A percentile compares a stretch with the other conserved stretches of the same genome.
These are phyloP conservation scores for Metarhizium rileyi DNA, from an alignment of 2,329 filamentous ascomycete species.

Conservation along the genomic window DNA sequence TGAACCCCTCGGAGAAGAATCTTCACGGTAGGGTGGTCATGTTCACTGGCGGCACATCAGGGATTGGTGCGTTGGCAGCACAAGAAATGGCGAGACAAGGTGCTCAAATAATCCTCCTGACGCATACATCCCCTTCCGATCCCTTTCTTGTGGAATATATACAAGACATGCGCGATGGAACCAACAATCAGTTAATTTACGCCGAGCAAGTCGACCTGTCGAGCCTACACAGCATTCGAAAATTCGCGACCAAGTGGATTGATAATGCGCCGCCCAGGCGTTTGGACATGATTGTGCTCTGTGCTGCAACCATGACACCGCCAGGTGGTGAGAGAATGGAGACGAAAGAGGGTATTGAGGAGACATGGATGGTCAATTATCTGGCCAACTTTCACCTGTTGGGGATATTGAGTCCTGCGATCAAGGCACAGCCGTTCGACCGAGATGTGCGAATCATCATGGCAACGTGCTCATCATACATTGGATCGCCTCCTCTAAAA, in stretches of 20 bases:
- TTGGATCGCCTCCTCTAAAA: conserved; percentile 60
- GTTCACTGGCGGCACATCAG: conserved; percentile 89
- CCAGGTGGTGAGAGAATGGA: conserved; percentile 47
- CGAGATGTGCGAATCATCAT: conserved; percentile 85
- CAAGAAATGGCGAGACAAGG: conserved; percentile 68
- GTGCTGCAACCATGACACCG: conserved; percentile 68
- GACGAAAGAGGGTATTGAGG: conserved; percentile 74
- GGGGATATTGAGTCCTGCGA: conserved; percentile 79
- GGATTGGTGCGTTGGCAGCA: conserved; percentile 73
- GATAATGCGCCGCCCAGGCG: conserved; percentile 85
- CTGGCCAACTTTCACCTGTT: conserved; percentile 92
- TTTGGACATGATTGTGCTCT: conserved; percentile 84
- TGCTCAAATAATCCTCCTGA: conserved; percentile 84
- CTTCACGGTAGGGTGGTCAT: conserved; percentile 94
- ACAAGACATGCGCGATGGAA: conserved; percentile 68
- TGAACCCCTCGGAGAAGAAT: conserved; percentile 64
- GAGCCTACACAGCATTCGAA: conserved; percentile 80
- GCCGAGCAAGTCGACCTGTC: conserved; percentile 88
- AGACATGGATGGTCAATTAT: conserved; percentile 92
- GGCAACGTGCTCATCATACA: conserved; percentile 80
- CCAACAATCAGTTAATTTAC: conserved; percentile 81
- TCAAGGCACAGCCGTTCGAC: conserved; percentile 86
- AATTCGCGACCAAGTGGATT: conserved; percentile 96
- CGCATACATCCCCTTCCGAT: conserved; percentile 70
- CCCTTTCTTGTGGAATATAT: conserved; percentile 89